Conservation (phyloP, 2,329 filamentous ascomycete genomes). For the Amesomyces nigricolor region DNA sequence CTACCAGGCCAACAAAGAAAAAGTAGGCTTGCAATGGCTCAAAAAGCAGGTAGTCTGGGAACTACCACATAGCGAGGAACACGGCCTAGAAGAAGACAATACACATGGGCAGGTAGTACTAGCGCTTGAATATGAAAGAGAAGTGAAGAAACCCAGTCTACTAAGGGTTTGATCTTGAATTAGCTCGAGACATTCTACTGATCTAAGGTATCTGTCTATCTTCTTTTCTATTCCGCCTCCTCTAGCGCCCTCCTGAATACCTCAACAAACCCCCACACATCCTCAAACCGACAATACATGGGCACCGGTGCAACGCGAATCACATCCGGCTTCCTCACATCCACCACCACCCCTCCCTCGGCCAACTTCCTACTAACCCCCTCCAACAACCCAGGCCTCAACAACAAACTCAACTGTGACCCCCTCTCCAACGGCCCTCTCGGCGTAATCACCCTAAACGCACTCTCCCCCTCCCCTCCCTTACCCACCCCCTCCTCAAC, state of each 20-base stretch:
- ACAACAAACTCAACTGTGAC: constrained; percentile 70
- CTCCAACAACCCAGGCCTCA: constrained; percentile 66
- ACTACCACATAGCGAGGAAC: no score
- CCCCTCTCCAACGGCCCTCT: constrained; percentile 62
- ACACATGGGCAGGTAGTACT: no score
- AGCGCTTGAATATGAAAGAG: no score
- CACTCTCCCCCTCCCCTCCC: constrained; percentile 29
- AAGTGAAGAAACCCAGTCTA: no score
- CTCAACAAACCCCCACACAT: constrained; percentile 44
- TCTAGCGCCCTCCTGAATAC: constrained; percentile 17
- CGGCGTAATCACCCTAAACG: constrained; percentile 65
- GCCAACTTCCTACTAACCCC: constrained; percentile 58
- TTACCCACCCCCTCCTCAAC: constrained; percentile 30
- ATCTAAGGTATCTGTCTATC: neutral
- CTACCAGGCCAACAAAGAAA: no score
- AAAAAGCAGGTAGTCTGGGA: no score
- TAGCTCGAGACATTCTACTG: no score
- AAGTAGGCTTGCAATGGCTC: no score
- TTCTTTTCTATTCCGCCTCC: neutral
- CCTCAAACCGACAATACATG: constrained; percentile 74
- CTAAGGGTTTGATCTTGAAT: no score
- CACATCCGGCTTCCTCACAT: constrained; percentile 81
- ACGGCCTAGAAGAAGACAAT: no score
- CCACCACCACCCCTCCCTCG: constrained; percentile 65
- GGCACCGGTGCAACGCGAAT: constrained; percentile 79